These are phyloP conservation scores for Hibiscus syriacus DNA, from an alignment of 345 rosid genomes.

Conservation along the genomic window DNA sequence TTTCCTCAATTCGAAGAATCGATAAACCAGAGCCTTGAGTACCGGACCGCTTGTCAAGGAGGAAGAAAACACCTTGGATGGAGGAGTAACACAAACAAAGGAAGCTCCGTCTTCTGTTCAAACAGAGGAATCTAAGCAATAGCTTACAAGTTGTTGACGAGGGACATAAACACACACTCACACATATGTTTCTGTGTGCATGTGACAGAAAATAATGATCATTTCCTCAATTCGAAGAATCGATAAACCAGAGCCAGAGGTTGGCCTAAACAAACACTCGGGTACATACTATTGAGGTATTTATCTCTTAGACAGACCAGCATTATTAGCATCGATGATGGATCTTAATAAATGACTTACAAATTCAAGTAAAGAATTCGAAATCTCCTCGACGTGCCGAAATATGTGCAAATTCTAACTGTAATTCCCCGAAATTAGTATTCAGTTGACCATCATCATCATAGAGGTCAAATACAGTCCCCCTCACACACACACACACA, in stretches of 20 bases:
- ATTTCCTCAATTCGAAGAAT: constrained; percentile 21
- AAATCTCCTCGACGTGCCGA: constrained; percentile 21
- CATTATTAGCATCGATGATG: constrained; percentile 7
- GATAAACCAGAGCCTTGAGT: no score
- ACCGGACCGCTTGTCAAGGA: no score
- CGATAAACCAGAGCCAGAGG: background rate
- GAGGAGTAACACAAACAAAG: no score
- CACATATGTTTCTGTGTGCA: background rate
- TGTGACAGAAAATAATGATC: background rate
- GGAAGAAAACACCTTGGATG: no score
- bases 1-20: no score
- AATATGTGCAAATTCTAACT: constrained; percentile 15
- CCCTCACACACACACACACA: no score
- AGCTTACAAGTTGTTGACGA: no score
- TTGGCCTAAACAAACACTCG: constrained; percentile 8
- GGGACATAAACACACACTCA: no score
- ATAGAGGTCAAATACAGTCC: background rate
- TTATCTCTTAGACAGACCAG: constrained; percentile 5
- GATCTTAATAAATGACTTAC: background rate
- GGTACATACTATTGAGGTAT: constrained; percentile 11
- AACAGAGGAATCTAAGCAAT: no score
- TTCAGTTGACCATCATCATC: constrained; percentile 5
- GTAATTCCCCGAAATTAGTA: constrained; percentile 7
- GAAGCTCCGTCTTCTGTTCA: no score
- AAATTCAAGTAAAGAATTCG: constrained; percentile 15